These are phyloP conservation scores for Dendrobium chrysotoxum DNA, from an alignment of 106 monocot genomes.

Conservation along the genomic window DNA sequence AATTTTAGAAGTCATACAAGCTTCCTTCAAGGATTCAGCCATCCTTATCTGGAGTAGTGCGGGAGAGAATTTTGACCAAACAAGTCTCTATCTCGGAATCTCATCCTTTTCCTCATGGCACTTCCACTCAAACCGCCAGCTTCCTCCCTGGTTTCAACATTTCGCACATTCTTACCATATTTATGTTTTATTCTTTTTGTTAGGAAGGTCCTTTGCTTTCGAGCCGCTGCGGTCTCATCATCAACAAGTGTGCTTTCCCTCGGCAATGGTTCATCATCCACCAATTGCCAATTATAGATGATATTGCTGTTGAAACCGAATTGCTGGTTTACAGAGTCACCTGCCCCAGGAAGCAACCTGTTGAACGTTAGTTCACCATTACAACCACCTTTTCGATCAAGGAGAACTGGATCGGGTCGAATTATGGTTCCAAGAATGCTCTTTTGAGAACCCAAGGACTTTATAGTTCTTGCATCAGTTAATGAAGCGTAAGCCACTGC, in stretches of 20 bases:
- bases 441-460: conserved; percentile 34
- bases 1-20: background rate
- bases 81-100: background rate
- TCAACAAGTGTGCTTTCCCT: conserved; percentile 28
- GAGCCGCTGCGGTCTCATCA: conserved; percentile 7
- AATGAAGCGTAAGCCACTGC: conserved; percentile 65
- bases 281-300: conserved; percentile 63
- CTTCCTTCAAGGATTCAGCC: background rate
- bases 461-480: conserved; percentile 49
- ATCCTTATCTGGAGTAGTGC: background rate
- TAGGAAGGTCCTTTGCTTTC: conserved; percentile 21
- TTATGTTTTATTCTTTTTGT: background rate
- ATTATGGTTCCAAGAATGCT: conserved; percentile 88
- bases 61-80: background rate
- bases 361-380: conserved; percentile 44
- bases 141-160: background rate
- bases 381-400: conserved; percentile 62
- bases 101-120: background rate
- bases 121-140: background rate
- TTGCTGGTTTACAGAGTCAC: conserved; percentile 26
- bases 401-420: conserved; percentile 60
- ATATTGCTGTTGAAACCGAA: conserved; percentile 21
- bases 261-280: conserved; percentile 82
- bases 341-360: conserved; percentile 53
- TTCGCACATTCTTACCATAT: background rate